Evolutionary conservation across 2,329 filamentous ascomycete species (phyloP), one percentile per base, ranked within the genome.

Genomic region (Paraphaeosphaeria sporulosa): DNA sequence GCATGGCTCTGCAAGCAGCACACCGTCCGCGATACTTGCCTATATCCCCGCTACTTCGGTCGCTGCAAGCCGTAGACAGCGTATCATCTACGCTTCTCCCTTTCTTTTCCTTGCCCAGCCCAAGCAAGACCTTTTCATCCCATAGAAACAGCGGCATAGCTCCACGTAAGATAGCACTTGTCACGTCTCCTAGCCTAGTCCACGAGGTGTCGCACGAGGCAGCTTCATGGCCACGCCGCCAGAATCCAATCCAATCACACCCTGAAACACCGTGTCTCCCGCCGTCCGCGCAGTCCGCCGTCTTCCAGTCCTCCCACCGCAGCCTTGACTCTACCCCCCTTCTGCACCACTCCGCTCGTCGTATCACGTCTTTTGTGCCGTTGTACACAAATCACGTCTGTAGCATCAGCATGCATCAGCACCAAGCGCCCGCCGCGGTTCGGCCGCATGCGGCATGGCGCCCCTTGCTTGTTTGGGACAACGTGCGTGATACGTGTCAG

Each of bases 1-100:
- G 87, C 87, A 50, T 90, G 87, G 87, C 76, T 90, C 75, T 89
- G 87, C 76, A 87, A 85, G 67, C 85, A 87, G 68, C 87, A 87
- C 76, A 90, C 87, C 2, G 87, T 90, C 42, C 80, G 87, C 43
- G 87, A 89, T 72, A 88, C 87, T 69, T 92, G 89, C 79, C 78
- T 94, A 81, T 94, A 93, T 76, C 90, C 91, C 64, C 87, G 91
- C 61, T 94, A 91, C 81, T 93, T 93, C 85, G 89, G 89, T 54
- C 86, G 91, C 62, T 93, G 90, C 85, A 92, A 90, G 80, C 91
- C 91, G 72, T 94, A 81, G 79, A 57, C 58, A 13, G 3, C 15
- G 3, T 21, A 10, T 44, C 2, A 30, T 42, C 46, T 17, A 4
- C 21, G 17, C 47, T 40, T 25, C 12, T 40, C 53, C 42, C 30